Evolutionary conservation across 2,329 filamentous ascomycete genomes (phyloP).

Genomic region (Berkeleyomyces rouxiae): DNA sequence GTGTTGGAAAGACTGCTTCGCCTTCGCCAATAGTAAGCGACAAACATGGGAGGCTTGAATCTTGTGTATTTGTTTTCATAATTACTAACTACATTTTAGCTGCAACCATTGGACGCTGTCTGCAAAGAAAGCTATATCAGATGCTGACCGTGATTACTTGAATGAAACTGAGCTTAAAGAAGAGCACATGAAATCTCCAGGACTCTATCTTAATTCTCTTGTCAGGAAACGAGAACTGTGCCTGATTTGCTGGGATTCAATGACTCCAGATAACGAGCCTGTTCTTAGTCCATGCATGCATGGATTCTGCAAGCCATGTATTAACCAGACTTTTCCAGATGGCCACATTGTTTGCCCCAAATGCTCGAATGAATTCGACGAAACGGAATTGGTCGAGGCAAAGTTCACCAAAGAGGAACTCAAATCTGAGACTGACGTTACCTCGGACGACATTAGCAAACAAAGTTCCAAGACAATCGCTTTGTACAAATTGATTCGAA

Average conservation of each 20-base stretch:
- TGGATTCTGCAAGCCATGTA: conserved; percentile 58
- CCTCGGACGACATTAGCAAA: conserved; percentile 38
- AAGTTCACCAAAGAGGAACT: conserved; percentile 21
- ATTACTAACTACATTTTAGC: conserved; percentile 18
- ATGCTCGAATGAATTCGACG: conserved; percentile 54
- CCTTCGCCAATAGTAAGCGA: conserved; percentile 51
- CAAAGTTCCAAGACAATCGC: conserved; percentile 73
- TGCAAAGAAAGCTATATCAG: conserved; percentile 53
- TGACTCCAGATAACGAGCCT: conserved; percentile 39
- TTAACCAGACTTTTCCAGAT: conserved; percentile 45
- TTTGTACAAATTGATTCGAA: conserved; percentile 56
- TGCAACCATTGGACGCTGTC: conserved; percentile 74
- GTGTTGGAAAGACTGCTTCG: conserved; percentile 69
- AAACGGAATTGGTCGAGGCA: conserved; percentile 29
- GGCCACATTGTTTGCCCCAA: conserved; percentile 64
- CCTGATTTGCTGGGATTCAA: conserved; percentile 58
- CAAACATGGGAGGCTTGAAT: conserved; percentile 4
- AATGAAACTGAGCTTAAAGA: not conserved
- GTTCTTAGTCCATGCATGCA: conserved; percentile 79
- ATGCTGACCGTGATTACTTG: not conserved
- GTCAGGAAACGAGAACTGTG: conserved; percentile 56
- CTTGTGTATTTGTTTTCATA: conserved; percentile 20
- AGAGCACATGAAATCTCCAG: not conserved
- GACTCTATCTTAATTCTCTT: not conserved
- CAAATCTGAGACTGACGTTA: conserved; percentile 43